These are phyloP conservation scores for Candida sp. DNA, from an alignment of 1,139 yeast species.

Conservation along the genomic window DNA sequence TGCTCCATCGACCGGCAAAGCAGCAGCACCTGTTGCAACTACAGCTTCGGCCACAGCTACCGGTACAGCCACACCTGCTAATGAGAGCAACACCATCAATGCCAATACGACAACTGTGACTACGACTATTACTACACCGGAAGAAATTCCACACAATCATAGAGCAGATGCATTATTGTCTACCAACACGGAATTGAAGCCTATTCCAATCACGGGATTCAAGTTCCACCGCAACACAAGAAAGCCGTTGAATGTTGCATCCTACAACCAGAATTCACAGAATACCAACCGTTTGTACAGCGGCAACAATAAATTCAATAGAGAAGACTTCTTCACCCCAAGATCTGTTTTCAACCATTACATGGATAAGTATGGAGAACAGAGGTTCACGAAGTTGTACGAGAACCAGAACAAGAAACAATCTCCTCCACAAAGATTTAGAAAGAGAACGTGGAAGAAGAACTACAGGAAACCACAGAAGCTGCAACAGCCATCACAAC, in stretches of 20 bases:
- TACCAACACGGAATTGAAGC: conserved; percentile 42
- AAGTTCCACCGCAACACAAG: conserved; percentile 54
- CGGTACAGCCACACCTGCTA: conserved; percentile 2
- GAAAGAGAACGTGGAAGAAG: conserved; percentile 35
- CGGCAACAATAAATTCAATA: conserved; percentile 43
- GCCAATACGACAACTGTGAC: conserved; percentile 3
- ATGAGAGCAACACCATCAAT: not conserved
- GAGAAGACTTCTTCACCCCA: conserved; percentile 80
- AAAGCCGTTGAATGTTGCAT: conserved; percentile 68
- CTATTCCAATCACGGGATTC: conserved; percentile 43
- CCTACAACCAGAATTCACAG: conserved; percentile 41
- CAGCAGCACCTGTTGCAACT: not conserved
- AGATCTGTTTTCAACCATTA: conserved; percentile 73
- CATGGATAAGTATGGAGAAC: conserved; percentile 68
- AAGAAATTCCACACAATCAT: conserved; percentile 42
- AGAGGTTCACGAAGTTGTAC: conserved; percentile 22
- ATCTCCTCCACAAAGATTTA: conserved; percentile 13
- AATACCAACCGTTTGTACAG: conserved; percentile 19
- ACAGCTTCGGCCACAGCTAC: not conserved
- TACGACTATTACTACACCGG: not conserved
- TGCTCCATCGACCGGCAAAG: not conserved
- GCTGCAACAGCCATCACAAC: conserved; percentile 12
- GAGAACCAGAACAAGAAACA: conserved; percentile 16
- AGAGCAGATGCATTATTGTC: conserved; percentile 52
- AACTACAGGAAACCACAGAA: conserved; percentile 23